Evolutionary conservation across 2,329 filamentous ascomycete species (phyloP), one percentile per base, ranked within the genome.

Genomic region (Aureobasidium pullulans): DNA sequence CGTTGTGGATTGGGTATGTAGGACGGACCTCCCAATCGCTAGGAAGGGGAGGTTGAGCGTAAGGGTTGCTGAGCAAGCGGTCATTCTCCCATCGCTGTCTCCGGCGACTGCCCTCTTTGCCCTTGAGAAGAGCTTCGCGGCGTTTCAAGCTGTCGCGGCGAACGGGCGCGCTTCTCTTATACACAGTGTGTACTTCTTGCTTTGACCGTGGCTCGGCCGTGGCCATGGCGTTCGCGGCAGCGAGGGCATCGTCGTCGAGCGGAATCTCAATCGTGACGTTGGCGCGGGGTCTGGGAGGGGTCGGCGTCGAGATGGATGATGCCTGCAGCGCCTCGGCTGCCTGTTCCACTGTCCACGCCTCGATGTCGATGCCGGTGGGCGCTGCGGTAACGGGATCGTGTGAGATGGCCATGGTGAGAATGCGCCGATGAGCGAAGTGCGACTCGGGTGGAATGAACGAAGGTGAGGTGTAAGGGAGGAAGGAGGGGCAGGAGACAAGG

Each of bases 81-180:
- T 96, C 93, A 73, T 97, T 99, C 78, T 99, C 94, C 91, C 92
- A 97, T 59, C 93, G 82, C 67, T 93, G 86, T 52, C 93, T 81
- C 68, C 93, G 86, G 37, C 93, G 83, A 67, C 85, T 93, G 36
- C 93, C 93, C 73, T 96, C 91, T 66, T 95, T 96, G 60, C 93
- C 93, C 76, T 91, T 95, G 34, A 94, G 78, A 56, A 96, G 70
- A 2, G 85, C 83, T 64, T 96, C 90, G 16, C 92, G 85, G 54
- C 82, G 75, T 68, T 84, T 84, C 67, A 83, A 67, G 66, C 82
- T 86, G 66, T 87, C 84, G 53, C 83, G 80, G 36, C 81, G 77
- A 47, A 83, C 67, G 6, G 80, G 77, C 66, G 81, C 79, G 61
- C 79, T 79, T 43, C 88, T 70, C 63, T 77, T 75, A 68, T 78